phyloP scores from a whole-genome alignment of 306 rosid species.

The Quercus mongolica region DNA sequence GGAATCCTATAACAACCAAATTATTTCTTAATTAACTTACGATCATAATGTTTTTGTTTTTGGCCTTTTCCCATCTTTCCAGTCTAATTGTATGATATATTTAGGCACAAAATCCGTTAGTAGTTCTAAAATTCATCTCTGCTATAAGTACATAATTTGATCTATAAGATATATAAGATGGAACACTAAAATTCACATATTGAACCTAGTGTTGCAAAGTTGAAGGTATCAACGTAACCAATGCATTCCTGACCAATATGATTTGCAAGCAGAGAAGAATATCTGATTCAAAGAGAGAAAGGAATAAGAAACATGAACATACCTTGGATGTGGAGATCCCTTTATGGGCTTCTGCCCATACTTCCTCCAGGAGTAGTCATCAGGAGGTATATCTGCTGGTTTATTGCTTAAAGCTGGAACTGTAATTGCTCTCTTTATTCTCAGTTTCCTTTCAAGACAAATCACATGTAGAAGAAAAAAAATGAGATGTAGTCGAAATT shows the following conservation, averaged over 20 bases:
- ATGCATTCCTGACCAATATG: no score
- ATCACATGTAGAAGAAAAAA: background rate
- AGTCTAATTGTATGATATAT: no score
- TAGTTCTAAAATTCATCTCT: background rate
- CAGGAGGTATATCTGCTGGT: slow-evolving; percentile 22
- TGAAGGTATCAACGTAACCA: no score
- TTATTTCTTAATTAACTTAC: background rate
- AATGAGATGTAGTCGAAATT: no score
- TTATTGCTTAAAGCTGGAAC: slow-evolving; percentile 19
- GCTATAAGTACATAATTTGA: background rate
- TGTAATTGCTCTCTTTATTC: slow-evolving; percentile 9
- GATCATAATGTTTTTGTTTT: background rate
- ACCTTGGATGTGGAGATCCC: slow-evolving; percentile 31
- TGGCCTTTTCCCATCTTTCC: background rate
- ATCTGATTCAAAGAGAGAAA: background rate
- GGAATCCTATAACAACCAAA: background rate
- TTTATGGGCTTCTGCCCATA: slow-evolving; percentile 26
- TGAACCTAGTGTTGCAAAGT: no score
- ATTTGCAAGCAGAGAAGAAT: background rate
- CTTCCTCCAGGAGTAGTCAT: slow-evolving; percentile 27
- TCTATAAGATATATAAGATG: background rate
- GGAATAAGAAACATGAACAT: background rate
- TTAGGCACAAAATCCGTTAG: no score
- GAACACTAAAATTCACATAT: no score
- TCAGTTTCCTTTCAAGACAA: slow-evolving; percentile 14